These are phyloP conservation scores for Epichloe brachyelytri DNA, from an alignment of 2,329 filamentous ascomycete genomes.

Conservation along the genomic window DNA sequence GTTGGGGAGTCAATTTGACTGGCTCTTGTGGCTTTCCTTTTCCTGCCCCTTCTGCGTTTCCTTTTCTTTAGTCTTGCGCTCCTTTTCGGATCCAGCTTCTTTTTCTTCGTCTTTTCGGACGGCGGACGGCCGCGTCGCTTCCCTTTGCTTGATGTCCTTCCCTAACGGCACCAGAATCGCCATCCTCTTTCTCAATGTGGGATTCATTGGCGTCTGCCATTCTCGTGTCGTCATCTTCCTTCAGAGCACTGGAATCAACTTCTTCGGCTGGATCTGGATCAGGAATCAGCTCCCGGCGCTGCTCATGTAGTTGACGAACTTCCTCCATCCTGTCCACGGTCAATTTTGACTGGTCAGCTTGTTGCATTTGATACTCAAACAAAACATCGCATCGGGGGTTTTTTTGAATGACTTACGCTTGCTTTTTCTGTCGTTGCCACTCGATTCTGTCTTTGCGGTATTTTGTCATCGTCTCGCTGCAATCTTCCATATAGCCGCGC, in stretches of 20 bases:
- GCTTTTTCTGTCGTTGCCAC: conserved; percentile 65
- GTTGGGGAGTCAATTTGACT: conserved; percentile 51
- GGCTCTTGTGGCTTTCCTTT: conserved; percentile 51
- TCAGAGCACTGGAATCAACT: conserved; percentile 29
- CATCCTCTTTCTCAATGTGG: conserved; percentile 39
- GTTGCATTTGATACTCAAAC: background rate
- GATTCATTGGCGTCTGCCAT: conserved; percentile 54
- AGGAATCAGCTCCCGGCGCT: conserved; percentile 59
- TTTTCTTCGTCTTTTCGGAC: conserved; percentile 59
- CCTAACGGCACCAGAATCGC: conserved; percentile 56
- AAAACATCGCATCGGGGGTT: conserved; percentile 1
- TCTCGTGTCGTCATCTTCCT: conserved; percentile 44
- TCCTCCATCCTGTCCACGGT: conserved; percentile 47
- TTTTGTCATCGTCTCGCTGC: conserved; percentile 85
- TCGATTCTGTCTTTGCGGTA: conserved; percentile 95
- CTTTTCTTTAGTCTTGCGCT: conserved; percentile 62
- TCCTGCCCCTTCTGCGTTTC: conserved; percentile 43
- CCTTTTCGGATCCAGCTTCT: conserved; percentile 36
- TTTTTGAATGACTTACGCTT: conserved; percentile 36
- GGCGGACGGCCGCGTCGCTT: conserved; percentile 44
- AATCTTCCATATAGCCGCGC: conserved; percentile 80
- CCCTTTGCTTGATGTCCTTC: conserved; percentile 46
- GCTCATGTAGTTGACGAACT: conserved; percentile 55
- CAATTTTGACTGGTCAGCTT: conserved; percentile 1
- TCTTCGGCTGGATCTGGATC: conserved; percentile 59